Evolutionary conservation across 2,329 filamentous ascomycete species (phyloP).

Genomic region (Chaetomiaceae sp.): DNA sequence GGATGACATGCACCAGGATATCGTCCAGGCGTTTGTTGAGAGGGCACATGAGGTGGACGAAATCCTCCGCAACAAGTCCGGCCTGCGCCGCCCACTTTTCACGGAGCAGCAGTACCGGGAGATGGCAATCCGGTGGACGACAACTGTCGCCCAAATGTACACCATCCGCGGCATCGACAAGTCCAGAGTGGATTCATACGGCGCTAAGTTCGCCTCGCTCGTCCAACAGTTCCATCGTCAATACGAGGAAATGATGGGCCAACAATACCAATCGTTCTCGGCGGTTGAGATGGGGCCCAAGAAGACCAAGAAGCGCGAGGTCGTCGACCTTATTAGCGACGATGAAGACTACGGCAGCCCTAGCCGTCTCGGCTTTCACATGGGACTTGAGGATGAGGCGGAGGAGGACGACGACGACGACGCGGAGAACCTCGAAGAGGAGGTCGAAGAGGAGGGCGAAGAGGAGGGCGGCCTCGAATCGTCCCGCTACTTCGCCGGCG

Average conservation of each 20-base stretch:
- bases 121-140: constrained; percentile 69
- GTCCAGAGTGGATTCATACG: constrained; percentile 59
- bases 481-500: constrained; percentile 45
- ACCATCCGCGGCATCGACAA: constrained; percentile 58
- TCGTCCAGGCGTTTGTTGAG: constrained; percentile 62
- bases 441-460: constrained; percentile 25
- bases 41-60: constrained; percentile 59
- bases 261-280: constrained; percentile 6
- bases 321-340: constrained; percentile 52
- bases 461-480: constrained; percentile 33
- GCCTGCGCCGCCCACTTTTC: constrained; percentile 58
- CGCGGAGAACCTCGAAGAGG: constrained; percentile 26
- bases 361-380: background rate
- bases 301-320: constrained; percentile 33
- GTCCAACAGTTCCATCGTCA: constrained; percentile 45
- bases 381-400: background rate
- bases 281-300: constrained; percentile 12
- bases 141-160: constrained; percentile 56
- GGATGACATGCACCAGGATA: constrained; percentile 55
- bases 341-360: constrained; percentile 24
- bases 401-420: constrained; percentile 23
- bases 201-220: constrained; percentile 56
- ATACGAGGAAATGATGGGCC: constrained; percentile 50
- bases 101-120: constrained; percentile 64
- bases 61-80: constrained; percentile 55